These are phyloP conservation scores for Penicillium brasilianum DNA, from an alignment of 2,329 filamentous ascomycete genomes.

Conservation along the genomic window DNA sequence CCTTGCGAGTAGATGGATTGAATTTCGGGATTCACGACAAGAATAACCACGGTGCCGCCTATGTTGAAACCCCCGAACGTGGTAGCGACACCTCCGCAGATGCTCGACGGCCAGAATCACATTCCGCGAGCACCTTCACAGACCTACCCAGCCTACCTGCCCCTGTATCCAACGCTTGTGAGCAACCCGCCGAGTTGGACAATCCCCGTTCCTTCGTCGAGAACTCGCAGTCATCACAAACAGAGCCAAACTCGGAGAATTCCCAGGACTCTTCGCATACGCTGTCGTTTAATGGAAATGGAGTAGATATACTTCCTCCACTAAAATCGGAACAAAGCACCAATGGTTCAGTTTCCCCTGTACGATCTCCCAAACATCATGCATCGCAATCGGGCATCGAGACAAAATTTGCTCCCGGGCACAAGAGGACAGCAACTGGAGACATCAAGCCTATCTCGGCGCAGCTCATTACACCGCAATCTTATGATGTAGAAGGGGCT, in stretches of 20 bases:
- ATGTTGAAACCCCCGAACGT: constrained; percentile 30
- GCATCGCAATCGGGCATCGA: constrained; percentile 11
- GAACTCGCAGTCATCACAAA: constrained; percentile 12
- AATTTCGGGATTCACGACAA: constrained; percentile 21
- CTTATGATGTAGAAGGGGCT: constrained; percentile 41
- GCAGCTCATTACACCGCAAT: constrained; percentile 20
- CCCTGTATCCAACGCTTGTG: constrained; percentile 20
- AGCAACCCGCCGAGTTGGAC: constrained; percentile 18
- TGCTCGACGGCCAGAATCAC: constrained; percentile 23
- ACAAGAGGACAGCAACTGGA: constrained; percentile 80
- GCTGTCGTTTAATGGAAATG: constrained; percentile 15
- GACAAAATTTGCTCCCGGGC: constrained; percentile 43
- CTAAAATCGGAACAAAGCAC: constrained; percentile 17
- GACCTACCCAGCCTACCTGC: constrained; percentile 23
- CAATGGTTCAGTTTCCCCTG: constrained; percentile 25
- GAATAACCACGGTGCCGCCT: constrained; percentile 10
- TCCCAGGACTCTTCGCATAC: constrained; percentile 14
- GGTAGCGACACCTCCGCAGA: constrained; percentile 30
- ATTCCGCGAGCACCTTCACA: constrained; percentile 25
- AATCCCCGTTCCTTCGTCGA: constrained; percentile 16
- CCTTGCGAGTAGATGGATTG: constrained; percentile 28
- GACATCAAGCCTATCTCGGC: constrained; percentile 62
- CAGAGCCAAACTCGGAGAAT: constrained; percentile 12
- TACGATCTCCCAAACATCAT: constrained; percentile 12
- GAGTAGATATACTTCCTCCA: constrained; percentile 17